Percentiles rank a stretch among this genome's conserved stretches.
Conservation (phyloP, 1,284 basidiomycete species). For the Uromyces viciae-fabae region DNA sequence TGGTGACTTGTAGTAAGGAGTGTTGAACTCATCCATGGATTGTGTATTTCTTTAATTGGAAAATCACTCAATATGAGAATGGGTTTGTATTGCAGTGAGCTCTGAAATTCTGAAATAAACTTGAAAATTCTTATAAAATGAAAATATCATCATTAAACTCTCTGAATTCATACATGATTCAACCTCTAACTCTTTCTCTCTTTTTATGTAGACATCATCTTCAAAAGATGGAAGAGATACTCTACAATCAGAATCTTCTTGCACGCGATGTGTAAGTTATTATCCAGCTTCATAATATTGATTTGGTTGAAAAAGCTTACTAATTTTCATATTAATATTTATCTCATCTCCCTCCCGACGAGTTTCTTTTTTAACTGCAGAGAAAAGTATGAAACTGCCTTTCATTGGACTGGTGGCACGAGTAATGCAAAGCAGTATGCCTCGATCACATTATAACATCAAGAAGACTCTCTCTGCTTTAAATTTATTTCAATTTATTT, state of each 20-base stretch:
- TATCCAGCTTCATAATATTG: not conserved
- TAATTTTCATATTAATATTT: not conserved
- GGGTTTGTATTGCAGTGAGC: no score
- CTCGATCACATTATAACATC: not conserved
- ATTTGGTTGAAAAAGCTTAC: not conserved
- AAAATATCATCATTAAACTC: no score
- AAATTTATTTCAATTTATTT: no score
- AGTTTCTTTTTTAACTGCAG: conserved; percentile 88
- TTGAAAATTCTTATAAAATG: no score
- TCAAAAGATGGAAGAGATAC: conserved; percentile 13
- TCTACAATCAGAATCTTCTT: conserved; percentile 32
- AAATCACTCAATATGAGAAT: no score
- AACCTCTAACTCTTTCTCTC: not conserved
- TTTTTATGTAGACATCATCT: not conserved
- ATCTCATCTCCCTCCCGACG: conserved; percentile 60
- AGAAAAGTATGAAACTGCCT: conserved; percentile 77
- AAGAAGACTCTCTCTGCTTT: no score
- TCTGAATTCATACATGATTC: not conserved
- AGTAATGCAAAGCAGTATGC: conserved; percentile 84
- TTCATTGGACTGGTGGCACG: conserved; percentile 78
- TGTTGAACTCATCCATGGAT: no score
- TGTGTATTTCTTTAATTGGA: no score
- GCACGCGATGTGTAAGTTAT: conserved; percentile 29
- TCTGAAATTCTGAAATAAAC: no score
- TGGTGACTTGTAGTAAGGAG: no score